Evolutionary conservation across 257 asterid genomes (phyloP).

Genomic region (Solanum etuberosum): DNA sequence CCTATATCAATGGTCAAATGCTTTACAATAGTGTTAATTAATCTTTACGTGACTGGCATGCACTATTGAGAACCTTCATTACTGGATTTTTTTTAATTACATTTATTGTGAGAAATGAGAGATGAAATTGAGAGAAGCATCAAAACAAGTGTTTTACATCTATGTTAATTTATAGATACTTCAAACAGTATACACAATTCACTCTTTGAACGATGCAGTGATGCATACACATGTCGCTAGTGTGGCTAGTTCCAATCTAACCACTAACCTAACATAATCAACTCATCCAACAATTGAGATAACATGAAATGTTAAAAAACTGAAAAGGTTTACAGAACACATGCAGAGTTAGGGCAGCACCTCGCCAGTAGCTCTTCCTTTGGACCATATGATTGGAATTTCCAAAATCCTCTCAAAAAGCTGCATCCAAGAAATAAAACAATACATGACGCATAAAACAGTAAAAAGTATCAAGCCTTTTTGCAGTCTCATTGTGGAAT

Average conservation of each 20-base stretch:
- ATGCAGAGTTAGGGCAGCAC: conserved; percentile 46
- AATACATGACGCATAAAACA: neutral
- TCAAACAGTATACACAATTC: neutral
- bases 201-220: neutral
- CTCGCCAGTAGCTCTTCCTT: conserved; percentile 99
- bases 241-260: neutral
- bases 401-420: conserved; percentile 92
- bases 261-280: neutral
- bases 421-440: conserved; percentile 31
- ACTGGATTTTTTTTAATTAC: neutral
- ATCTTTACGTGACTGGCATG: neutral
- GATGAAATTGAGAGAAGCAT: neutral
- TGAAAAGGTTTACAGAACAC: neutral
- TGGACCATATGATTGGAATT: conserved; percentile 87
- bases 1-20: neutral
- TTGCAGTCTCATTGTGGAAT: neutral
- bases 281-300: neutral
- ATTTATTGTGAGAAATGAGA: neutral
- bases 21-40: neutral
- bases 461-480: neutral
- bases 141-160: neutral
- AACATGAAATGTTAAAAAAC: neutral
- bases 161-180: neutral
- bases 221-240: neutral
- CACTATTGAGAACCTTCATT: neutral